phyloP scores from a whole-genome alignment of 139 green algal species.

The Tetradesmus obliquus region DNA sequence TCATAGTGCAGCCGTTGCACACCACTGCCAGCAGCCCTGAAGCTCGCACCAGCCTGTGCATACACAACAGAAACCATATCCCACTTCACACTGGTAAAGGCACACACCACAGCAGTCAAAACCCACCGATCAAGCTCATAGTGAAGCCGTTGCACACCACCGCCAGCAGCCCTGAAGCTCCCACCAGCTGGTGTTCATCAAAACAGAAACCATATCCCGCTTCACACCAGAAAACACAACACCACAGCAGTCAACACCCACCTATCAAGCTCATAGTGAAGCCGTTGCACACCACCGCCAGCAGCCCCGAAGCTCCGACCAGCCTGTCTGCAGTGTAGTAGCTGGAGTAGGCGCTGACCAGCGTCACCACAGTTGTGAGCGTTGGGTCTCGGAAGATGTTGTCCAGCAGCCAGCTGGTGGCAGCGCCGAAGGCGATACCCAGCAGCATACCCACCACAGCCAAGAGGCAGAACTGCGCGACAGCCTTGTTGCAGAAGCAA shows the following conservation, averaged over 20 bases:
- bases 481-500: background rate
- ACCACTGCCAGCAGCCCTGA: conserved; percentile 77
- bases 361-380: conserved; percentile 61
- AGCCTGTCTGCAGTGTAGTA: conserved; percentile 74
- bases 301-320: conserved; percentile 67
- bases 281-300: conserved; percentile 70
- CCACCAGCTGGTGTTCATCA: conserved; percentile 62
- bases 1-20: conserved; percentile 59
- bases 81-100: no score
- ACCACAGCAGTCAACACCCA: background rate
- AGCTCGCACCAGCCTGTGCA: conserved; percentile 60
- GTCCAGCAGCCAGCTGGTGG: conserved; percentile 55
- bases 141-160: conserved; percentile 67
- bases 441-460: conserved; percentile 61
- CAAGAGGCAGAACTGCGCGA: conserved; percentile 66
- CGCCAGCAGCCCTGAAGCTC: conserved; percentile 73
- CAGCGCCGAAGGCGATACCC: conserved; percentile 66
- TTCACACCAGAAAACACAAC: no score
- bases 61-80: no score
- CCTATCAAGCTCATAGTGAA: conserved; percentile 64
- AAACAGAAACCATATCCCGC: no score
- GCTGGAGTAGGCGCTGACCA: conserved; percentile 59
- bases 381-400: conserved; percentile 63
- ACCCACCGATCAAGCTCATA: conserved; percentile 59
- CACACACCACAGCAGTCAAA: background rate